phyloP scores from a whole-genome alignment of 345 rosid species.

The Hevea brasiliensis region DNA sequence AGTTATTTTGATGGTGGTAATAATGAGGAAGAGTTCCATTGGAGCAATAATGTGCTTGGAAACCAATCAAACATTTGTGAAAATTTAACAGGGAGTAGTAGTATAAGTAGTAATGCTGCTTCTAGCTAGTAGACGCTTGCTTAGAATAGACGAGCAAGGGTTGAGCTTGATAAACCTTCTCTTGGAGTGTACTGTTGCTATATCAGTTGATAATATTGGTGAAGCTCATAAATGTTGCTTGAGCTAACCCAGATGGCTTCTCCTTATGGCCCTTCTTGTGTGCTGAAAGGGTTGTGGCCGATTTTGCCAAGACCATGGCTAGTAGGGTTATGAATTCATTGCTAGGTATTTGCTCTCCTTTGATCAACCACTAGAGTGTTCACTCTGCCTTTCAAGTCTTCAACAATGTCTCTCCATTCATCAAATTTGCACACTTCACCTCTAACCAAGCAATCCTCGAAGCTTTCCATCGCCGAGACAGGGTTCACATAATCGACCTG shows the following conservation, averaged over 20 bases:
- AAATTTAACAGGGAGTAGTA: no score
- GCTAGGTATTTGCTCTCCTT: slow-evolving; percentile 61
- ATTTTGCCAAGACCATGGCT: slow-evolving; percentile 64
- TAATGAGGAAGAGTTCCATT: slow-evolving; percentile 15
- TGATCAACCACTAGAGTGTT: slow-evolving; percentile 43
- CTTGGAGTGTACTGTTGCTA: slow-evolving; percentile 62
- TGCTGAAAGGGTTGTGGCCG: slow-evolving; percentile 67
- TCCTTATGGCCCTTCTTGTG: slow-evolving; percentile 62
- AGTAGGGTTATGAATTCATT: slow-evolving; percentile 66
- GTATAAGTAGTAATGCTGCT: no score
- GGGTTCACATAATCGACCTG: slow-evolving; percentile 64
- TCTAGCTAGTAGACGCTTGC: no score
- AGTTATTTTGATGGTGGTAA: slow-evolving; percentile 6
- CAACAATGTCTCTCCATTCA: slow-evolving; percentile 63
- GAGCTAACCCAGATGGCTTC: slow-evolving; percentile 73
- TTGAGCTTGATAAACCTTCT: slow-evolving; percentile 46
- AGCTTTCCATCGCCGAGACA: slow-evolving; percentile 51
- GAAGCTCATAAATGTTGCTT: slow-evolving; percentile 60
- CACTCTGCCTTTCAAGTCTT: slow-evolving; percentile 50
- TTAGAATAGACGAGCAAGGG: slow-evolving; percentile 43
- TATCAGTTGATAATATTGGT: slow-evolving; percentile 61
- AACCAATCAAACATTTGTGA: slow-evolving; percentile 1
- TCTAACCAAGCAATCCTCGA: slow-evolving; percentile 74
- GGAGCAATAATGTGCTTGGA: slow-evolving; percentile 22
- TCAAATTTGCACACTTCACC: slow-evolving; percentile 70